These are phyloP conservation scores for Aspergillaceae sp. DNA, from an alignment of 2,329 filamentous ascomycete genomes.

Conservation along the genomic window DNA sequence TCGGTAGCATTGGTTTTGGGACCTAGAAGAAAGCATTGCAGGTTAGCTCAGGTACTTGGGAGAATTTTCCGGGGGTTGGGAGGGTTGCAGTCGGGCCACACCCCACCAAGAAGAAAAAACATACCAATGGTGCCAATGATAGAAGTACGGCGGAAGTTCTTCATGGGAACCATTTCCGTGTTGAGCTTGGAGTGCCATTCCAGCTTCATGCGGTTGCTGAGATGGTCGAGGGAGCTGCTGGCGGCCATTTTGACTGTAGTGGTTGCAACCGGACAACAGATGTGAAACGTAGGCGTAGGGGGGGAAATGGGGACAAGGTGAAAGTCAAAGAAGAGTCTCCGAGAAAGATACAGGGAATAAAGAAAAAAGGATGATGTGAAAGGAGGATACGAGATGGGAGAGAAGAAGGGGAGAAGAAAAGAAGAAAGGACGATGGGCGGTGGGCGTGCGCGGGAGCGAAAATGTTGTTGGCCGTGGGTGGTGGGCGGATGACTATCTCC, in stretches of 20 bases:
- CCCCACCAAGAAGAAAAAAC: constrained; percentile 14
- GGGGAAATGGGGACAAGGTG: no score
- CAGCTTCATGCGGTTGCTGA: constrained; percentile 64
- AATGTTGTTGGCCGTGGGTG: constrained; percentile 25
- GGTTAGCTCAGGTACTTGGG: no score
- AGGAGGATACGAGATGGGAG: constrained; percentile 1
- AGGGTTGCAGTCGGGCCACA: no score
- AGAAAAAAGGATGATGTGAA: constrained; percentile 2
- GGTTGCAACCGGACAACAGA: no score
- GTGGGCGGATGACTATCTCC: no score
- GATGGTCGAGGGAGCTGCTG: constrained; percentile 77
- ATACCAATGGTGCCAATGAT: constrained; percentile 96
- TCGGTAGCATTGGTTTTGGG: constrained; percentile 98
- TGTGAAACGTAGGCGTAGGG: no score
- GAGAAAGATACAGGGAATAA: background rate
- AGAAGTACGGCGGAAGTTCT: constrained; percentile 90
- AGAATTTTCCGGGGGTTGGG: no score
- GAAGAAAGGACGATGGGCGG: constrained; percentile 8
- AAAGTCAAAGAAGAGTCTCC: no score
- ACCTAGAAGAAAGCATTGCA: constrained; percentile 30
- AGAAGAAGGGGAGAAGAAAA: constrained; percentile 5
- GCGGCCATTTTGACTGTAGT: constrained; percentile 48
- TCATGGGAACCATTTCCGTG: constrained; percentile 76
- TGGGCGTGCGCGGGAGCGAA: constrained; percentile 21
- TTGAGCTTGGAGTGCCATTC: constrained; percentile 71